Base-by-base conservation (phyloP, 306 rosid species). In the Glycine tomentella region DNA sequence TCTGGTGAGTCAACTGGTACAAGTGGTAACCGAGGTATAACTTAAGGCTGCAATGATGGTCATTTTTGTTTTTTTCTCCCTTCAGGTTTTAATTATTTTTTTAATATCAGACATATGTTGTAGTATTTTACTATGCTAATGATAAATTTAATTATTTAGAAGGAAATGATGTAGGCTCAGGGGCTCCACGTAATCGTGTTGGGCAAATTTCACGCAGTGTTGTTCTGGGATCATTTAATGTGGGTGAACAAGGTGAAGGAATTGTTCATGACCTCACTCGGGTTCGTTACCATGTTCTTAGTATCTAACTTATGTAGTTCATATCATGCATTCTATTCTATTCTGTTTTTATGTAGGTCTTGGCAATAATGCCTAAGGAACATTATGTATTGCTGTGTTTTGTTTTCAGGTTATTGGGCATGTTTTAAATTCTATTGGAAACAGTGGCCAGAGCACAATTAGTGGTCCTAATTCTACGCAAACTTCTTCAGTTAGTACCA, bases 191-290 rank as follows among this genome's bases (percentile, higher is more conserved):
- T 59, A 86, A 82, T 61, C 98, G 96, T 63, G 81, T 89, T 55
- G 99, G 98, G 52, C 98, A 93, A 82, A 87, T 96, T 80, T 91
- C 99, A 70, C 99, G 93, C 80, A 96, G 98, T 83, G 97, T 96
- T 66, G 98, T 96, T 87, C 92, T 96, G 7, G 99, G 99, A 84
- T 88, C 98, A 52, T 89, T 93, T 85, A 96, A 96, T 80, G 89
- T 93, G 68, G 99, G 92, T 69, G 99, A 96, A 25, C 98, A 96
- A 86, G 91, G 92, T 83, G 99, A 96, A 90, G 94, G 91, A 59
- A 14, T 74, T 63, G 92, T 85, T 81, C 94, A 97, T 57, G 99
- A 96, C 82, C 92, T 96, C 80, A 79, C 63, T 36, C 91, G 98
- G 97, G 99, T 81, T 81, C 1, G 84, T 81, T 65, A 74, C 31